A percentile compares a stretch with the other conserved stretches of the same genome.
These are phyloP conservation scores for Curvularia sp. DNA, from an alignment of 2,329 filamentous ascomycete species.

Conservation along the genomic window DNA sequence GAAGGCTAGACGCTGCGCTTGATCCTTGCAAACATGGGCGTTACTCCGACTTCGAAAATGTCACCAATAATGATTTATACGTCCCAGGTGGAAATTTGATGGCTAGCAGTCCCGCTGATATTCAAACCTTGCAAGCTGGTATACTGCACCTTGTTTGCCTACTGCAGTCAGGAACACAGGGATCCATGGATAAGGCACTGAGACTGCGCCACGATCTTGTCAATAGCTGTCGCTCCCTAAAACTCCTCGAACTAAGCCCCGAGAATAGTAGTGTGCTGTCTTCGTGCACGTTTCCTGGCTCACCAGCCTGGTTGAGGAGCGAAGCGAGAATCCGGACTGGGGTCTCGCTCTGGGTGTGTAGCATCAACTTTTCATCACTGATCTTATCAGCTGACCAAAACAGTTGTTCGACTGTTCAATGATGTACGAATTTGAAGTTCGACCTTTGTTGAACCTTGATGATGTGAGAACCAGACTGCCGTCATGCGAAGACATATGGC, in stretches of 20 bases:
- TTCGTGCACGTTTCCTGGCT: background rate
- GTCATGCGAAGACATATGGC: slow-evolving; percentile 22
- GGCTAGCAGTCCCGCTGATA: background rate
- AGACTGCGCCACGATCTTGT: slow-evolving; percentile 10
- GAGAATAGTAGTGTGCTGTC: background rate
- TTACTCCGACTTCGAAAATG: background rate
- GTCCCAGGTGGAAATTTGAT: background rate
- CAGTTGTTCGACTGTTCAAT: slow-evolving; percentile 17
- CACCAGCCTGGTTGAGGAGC: background rate
- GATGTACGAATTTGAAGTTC: slow-evolving; percentile 18
- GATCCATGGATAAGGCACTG: slow-evolving; percentile 10
- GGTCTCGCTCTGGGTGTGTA: slow-evolving; percentile 19
- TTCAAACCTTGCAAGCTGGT: slow-evolving; percentile 16
- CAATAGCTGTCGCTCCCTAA: slow-evolving; percentile 14
- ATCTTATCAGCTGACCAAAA: background rate
- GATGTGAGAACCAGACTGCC: slow-evolving; percentile 16
- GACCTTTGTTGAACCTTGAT: slow-evolving; percentile 18
- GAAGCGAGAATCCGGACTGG: slow-evolving; percentile 16
- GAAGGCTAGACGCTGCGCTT: background rate
- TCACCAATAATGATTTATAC: background rate
- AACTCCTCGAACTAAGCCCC: slow-evolving; percentile 3
- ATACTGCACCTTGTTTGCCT: slow-evolving; percentile 20
- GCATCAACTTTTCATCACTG: background rate
- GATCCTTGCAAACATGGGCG: background rate
- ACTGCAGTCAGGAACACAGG: slow-evolving; percentile 17